Evolutionary conservation across 805 yeast species (phyloP).

Genomic region (Ogataea kodamae): DNA sequence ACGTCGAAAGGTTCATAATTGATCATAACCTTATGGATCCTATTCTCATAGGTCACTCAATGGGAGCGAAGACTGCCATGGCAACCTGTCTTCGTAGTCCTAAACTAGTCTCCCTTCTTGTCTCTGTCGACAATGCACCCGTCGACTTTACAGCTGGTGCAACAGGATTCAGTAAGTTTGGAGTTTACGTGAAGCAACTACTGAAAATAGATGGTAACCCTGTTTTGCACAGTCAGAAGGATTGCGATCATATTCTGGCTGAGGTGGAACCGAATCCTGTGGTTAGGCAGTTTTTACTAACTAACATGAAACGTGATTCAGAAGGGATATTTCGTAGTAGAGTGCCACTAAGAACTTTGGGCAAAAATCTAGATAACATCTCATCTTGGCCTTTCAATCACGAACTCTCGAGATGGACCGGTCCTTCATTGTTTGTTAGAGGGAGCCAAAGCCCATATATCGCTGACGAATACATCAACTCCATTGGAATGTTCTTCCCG

Average conservation of each 20-base stretch:
- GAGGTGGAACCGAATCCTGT: constrained; percentile 57
- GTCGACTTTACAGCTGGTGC: constrained; percentile 51
- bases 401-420: constrained; percentile 50
- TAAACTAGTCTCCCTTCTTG: constrained; percentile 53
- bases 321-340: constrained; percentile 42
- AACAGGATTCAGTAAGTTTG: constrained; percentile 47
- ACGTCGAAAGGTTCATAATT: constrained; percentile 69
- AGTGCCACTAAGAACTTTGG: constrained; percentile 71
- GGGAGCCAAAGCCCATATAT: constrained; percentile 76
- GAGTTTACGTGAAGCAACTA: constrained; percentile 62
- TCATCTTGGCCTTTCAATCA: constrained; percentile 76
- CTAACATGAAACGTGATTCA: constrained; percentile 58
- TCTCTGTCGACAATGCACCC: constrained; percentile 90
- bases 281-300: constrained; percentile 73
- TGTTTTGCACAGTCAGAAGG: constrained; percentile 48
- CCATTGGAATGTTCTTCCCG: constrained; percentile 77
- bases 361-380: constrained; percentile 59
- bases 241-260: constrained; percentile 62
- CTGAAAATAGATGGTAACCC: constrained; percentile 49
- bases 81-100: constrained; percentile 72
- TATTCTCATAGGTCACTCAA: constrained; percentile 73
- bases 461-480: constrained; percentile 75
- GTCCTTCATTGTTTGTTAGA: constrained; percentile 75
- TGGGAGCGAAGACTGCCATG: constrained; percentile 97
- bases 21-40: constrained; percentile 46